Percentiles rank a stretch among this genome's conserved stretches.
Evolutionary conservation across 169 alveolate genomes (phyloP).

Genomic region (Plasmodium blacklocki): DNA sequence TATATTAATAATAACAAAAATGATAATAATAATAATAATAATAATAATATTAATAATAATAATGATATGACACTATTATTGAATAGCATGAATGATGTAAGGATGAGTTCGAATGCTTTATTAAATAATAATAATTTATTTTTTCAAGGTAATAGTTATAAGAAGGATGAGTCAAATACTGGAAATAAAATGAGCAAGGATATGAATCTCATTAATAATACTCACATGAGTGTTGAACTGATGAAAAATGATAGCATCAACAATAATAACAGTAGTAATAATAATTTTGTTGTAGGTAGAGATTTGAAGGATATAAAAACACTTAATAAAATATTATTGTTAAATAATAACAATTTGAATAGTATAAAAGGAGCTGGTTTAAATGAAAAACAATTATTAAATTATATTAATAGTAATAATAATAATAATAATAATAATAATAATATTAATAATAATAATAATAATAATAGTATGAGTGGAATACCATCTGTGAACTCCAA

Average conservation of each 20-base stretch:
- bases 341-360: slow-evolving; percentile 5
- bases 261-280: background rate
- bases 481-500: background rate
- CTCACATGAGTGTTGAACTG: background rate
- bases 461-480: background rate
- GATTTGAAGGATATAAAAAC: slow-evolving; percentile 9
- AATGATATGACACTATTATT: background rate
- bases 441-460: background rate
- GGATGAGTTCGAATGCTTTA: background rate
- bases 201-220: background rate
- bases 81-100: background rate
- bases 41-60: background rate
- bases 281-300: background rate
- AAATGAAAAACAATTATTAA: background rate
- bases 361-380: background rate
- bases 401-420: background rate
- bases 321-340: slow-evolving; percentile 8
- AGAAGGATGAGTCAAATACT: background rate
- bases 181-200: background rate
- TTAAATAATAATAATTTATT: background rate
- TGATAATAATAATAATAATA: background rate
- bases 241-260: background rate
- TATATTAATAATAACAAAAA: slow-evolving; percentile 11
- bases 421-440: no score
- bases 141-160: background rate